Conservation (phyloP, 352 stramenopile genomes). For the Phytophthora aleatoria region DNA sequence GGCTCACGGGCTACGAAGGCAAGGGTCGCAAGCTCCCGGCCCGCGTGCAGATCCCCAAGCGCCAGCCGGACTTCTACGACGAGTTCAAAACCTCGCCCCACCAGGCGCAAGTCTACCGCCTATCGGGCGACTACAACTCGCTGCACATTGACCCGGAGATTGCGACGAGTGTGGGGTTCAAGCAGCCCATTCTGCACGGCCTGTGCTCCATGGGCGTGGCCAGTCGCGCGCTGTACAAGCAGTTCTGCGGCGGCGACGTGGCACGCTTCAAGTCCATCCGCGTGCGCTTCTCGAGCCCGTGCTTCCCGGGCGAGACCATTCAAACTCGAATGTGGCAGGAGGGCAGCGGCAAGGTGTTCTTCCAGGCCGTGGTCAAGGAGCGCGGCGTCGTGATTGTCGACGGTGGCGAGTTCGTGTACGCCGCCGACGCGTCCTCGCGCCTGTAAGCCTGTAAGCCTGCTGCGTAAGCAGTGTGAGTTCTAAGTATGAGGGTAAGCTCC, state of each 20-base stretch:
- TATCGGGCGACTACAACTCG: constrained; percentile 95
- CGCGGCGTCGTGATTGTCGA: constrained; percentile 79
- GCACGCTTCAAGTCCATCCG: constrained; percentile 85
- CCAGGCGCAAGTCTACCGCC: constrained; percentile 92
- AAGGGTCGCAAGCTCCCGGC: constrained; percentile 65
- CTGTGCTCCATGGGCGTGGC: constrained; percentile 93
- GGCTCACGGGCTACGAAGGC: constrained; percentile 76
- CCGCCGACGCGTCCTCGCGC: constrained; percentile 19
- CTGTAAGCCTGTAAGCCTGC: constrained; percentile 20
- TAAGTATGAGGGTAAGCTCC: not conserved
- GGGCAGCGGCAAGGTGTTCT: constrained; percentile 53
- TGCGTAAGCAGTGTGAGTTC: too few species aligned
- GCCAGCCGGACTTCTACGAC: constrained; percentile 63
- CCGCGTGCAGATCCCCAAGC: constrained; percentile 77
- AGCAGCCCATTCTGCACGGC: constrained; percentile 92
- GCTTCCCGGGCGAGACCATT: constrained; percentile 87
- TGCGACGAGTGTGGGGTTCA: constrained; percentile 75
- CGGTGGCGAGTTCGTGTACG: constrained; percentile 78
- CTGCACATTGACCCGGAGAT: constrained; percentile 93
- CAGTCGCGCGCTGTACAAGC: constrained; percentile 77
- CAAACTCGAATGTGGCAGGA: constrained; percentile 85
- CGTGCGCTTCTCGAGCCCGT: constrained; percentile 88
- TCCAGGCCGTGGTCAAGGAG: constrained; percentile 80
- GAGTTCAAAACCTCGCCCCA: constrained; percentile 71
- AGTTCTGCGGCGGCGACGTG: constrained; percentile 74